Conservation (phyloP, 352 stramenopile species). For the Phytophthora sp. region DNA sequence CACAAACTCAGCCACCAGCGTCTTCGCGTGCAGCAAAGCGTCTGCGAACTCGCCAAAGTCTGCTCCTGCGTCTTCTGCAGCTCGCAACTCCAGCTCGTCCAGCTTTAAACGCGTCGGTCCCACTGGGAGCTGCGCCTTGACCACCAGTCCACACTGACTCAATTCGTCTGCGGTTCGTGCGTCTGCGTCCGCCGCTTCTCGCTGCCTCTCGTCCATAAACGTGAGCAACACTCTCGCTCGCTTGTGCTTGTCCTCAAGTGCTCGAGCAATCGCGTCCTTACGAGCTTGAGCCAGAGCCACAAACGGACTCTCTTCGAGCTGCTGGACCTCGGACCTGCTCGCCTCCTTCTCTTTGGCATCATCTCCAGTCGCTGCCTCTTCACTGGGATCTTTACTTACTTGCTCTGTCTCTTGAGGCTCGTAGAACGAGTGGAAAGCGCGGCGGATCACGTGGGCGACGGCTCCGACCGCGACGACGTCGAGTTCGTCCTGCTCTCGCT, state of each 20-base stretch:
- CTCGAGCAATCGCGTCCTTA: conserved; percentile 46
- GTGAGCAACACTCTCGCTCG: conserved; percentile 44
- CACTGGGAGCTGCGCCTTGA: conserved; percentile 79
- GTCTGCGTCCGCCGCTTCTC: conserved; percentile 49
- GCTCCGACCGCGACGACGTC: conserved; percentile 77
- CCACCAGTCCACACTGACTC: conserved; percentile 57
- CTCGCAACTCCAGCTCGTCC: conserved; percentile 43
- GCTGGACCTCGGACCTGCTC: not conserved
- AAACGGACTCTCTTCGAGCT: conserved; percentile 34
- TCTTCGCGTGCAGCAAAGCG: conserved; percentile 60
- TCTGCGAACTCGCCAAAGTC: conserved; percentile 54
- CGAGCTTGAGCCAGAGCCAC: conserved; percentile 41
- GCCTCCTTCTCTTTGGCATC: not conserved
- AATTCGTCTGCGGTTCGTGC: conserved; percentile 52
- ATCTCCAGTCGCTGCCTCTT: not conserved
- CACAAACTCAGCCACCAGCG: conserved; percentile 66
- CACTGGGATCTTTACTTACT: not conserved
- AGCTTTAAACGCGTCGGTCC: conserved; percentile 64
- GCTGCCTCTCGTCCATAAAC: conserved; percentile 58
- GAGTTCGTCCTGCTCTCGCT: conserved; percentile 43
- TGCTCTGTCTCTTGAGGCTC: not conserved
- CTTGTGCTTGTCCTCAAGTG: conserved; percentile 37
- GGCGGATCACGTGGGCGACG: conserved; percentile 73
- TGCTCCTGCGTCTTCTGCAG: not conserved
- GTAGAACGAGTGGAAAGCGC: conserved; percentile 76